Conservation (phyloP, 1,139 yeast genomes). For the Scheffersomyces titani region DNA sequence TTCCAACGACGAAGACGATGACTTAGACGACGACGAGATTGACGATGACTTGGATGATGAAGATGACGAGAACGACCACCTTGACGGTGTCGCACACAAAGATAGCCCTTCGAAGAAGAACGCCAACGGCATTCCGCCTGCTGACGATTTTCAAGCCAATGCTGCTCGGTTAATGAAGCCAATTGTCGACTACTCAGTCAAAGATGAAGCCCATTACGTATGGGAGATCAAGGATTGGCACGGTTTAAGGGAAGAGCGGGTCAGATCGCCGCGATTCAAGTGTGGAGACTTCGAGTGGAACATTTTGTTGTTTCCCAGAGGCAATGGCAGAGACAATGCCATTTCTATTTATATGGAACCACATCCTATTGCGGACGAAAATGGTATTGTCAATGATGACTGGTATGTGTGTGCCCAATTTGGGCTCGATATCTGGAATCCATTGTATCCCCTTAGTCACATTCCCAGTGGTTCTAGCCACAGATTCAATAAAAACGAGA, state of each 20-base stretch:
- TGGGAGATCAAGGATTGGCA: constrained; percentile 80
- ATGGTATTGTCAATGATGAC: constrained; percentile 36
- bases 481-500: constrained; percentile 71
- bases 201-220: constrained; percentile 48
- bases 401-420: constrained; percentile 95
- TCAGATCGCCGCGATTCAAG: constrained; percentile 53
- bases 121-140: constrained; percentile 20
- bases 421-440: constrained; percentile 83
- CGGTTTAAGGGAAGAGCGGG: constrained; percentile 49
- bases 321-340: constrained; percentile 51
- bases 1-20: constrained; percentile 11
- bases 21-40: constrained; percentile 23
- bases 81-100: constrained; percentile 6
- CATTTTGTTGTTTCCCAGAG: constrained; percentile 74
- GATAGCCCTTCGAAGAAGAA: constrained; percentile 2
- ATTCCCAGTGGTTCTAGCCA: constrained; percentile 74
- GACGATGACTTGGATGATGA: constrained; percentile 16
- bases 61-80: constrained; percentile 5
- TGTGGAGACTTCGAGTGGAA: constrained; percentile 78
- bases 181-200: constrained; percentile 45
- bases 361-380: constrained; percentile 42
- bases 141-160: constrained; percentile 31
- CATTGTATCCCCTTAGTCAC: constrained; percentile 62
- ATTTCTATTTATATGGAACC: constrained; percentile 69
- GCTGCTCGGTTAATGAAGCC: constrained; percentile 40